Conservation (phyloP, 164 flowering plant species). For the Vitis amurensis region DNA sequence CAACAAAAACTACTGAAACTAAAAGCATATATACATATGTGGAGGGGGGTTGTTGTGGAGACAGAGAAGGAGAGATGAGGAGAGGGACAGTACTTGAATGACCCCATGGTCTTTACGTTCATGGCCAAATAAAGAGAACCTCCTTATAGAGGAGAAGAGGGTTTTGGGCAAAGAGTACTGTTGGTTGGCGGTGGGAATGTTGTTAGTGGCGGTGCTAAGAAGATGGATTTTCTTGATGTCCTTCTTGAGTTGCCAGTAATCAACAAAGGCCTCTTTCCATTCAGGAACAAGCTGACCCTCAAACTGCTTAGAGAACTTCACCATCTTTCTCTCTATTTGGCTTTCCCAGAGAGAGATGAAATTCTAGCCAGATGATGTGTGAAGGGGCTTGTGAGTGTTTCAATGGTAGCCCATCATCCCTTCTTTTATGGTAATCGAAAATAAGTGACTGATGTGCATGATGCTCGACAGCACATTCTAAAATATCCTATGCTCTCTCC, state of each 20-base stretch:
- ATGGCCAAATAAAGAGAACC: slow-evolving; percentile 41
- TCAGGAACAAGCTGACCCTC: slow-evolving; percentile 94
- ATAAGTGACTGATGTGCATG: slow-evolving; percentile 29
- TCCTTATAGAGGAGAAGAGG: slow-evolving; percentile 47
- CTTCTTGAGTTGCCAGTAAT: slow-evolving; percentile 85
- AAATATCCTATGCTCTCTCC: slow-evolving; percentile 58
- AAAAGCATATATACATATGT: neutral
- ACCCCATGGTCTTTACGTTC: slow-evolving; percentile 51
- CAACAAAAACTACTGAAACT: neutral
- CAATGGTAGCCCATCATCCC: slow-evolving; percentile 21
- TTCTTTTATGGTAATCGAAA: slow-evolving; percentile 48
- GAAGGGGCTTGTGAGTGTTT: slow-evolving; percentile 31
- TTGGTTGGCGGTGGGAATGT: slow-evolving; percentile 20
- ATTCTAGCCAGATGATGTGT: too few relatives aligned
- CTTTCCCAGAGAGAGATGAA: neutral
- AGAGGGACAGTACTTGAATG: slow-evolving; percentile 59
- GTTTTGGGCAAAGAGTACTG: slow-evolving; percentile 31
- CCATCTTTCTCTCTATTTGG: slow-evolving; percentile 41
- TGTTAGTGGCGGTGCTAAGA: slow-evolving; percentile 21
- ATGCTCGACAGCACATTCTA: slow-evolving; percentile 65
- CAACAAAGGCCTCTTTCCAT: slow-evolving; percentile 98
- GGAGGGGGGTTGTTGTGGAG: neutral
- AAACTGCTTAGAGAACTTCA: slow-evolving; percentile 96
- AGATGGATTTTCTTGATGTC: slow-evolving; percentile 79
- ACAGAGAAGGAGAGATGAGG: neutral